Base-by-base conservation (phyloP, 2,329 filamentous ascomycete genomes). In the Scedosporium dehoogii region DNA sequence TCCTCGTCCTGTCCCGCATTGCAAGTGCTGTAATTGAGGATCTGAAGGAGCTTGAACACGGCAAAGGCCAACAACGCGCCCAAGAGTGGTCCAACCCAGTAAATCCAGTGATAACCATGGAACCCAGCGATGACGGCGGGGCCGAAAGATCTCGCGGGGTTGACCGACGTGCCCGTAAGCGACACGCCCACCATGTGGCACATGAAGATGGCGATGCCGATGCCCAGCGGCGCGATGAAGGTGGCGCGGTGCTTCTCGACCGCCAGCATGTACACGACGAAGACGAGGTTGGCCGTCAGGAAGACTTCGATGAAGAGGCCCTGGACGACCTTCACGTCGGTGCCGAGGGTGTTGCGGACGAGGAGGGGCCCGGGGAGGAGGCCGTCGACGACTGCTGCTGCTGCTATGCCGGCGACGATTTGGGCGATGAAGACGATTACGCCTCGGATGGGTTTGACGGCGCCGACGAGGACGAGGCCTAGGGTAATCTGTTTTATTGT, bases 161-260 rank as follows among this genome's bases (percentile, higher is more conserved):
- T 82, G 66, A 82, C 73, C 9, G 74, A 76, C 5, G 77, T 79
- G 23, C 77, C 77, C 1, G 79, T 81, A 66, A 74, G 81, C 65
- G 77, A 76, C 23, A 79, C 76, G 27, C 75, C 74, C 44, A 71
- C 73, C 59, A 80, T 70, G 69, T 81, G 74, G 4, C 75, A 75
- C 53, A 91, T 80, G 71, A 91, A 91, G 61, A 91, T 79, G 0
- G 87, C 78, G 2, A 90, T 73, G 1, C 89, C 89, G 67, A 92
- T 90, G 12, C 86, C 87, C 3, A 91, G 75, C 0, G 89, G 88
- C 0, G 88, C 88, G 1, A 91, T 74, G 69, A 81, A 90, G 0
- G 88, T 91, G 2, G 84, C 84, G 55, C 86, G 85, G 71, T 91
- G 87, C 74, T 91, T 91, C 70, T 90, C 87, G 3, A 85, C 83